These are phyloP conservation scores for Oldenlandia corymbosa DNA, from an alignment of 257 asterid species.

Conservation along the genomic window DNA sequence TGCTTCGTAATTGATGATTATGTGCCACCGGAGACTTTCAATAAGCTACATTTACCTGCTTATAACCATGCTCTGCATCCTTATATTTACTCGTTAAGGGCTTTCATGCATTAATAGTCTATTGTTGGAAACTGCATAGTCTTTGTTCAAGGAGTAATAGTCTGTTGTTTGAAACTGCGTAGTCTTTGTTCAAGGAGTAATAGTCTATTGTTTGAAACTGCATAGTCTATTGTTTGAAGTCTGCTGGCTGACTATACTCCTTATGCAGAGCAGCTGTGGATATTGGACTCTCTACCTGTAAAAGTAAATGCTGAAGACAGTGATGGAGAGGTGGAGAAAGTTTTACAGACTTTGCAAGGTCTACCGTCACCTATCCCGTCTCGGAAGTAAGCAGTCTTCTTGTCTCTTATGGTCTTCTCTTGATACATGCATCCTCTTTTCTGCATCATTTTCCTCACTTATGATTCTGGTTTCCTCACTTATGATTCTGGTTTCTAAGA, in stretches of 20 bases:
- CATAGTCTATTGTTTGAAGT: slow-evolving; percentile 17
- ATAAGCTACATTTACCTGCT: neutral
- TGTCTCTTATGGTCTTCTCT: slow-evolving; percentile 14
- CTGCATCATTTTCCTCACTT: neutral
- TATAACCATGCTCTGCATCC: neutral
- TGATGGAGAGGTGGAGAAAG: slow-evolving; percentile 90
- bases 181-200: neutral
- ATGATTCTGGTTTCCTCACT: too few relatives aligned
- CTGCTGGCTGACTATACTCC: slow-evolving; percentile 22
- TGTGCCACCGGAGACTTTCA: too few relatives aligned
- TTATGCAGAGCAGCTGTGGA: slow-evolving; percentile 91
- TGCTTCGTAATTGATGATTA: neutral
- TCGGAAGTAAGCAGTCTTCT: slow-evolving; percentile 49
- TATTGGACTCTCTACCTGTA: slow-evolving; percentile 91
- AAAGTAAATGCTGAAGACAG: slow-evolving; percentile 43
- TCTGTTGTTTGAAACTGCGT: too few relatives aligned
- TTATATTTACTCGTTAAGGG: too few relatives aligned
- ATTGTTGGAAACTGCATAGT: too few relatives aligned
- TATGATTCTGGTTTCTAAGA: slow-evolving; percentile 31
- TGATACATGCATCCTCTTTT: neutral
- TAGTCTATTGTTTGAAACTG: slow-evolving; percentile 18
- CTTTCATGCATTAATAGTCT: too few relatives aligned
- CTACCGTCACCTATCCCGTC: slow-evolving; percentile 68
- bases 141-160: too few relatives aligned
- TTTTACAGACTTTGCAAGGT: slow-evolving; percentile 60